A percentile compares a stretch with the other conserved stretches of the same genome.
phyloP scores from a whole-genome alignment of 257 asterid species.

The Petunia secreta region DNA sequence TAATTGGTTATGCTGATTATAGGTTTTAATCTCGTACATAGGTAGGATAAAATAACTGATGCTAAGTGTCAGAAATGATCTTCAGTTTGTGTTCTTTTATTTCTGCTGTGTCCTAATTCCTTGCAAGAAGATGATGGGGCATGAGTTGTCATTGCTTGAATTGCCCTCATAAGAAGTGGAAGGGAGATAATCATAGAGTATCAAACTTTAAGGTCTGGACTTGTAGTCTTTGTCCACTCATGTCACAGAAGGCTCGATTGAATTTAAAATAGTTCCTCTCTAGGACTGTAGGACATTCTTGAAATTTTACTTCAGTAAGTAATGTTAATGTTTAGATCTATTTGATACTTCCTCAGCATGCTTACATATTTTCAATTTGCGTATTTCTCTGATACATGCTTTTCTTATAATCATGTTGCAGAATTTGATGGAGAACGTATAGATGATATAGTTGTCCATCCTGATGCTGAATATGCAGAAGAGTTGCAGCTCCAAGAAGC shows the following conservation, averaged over 20 bases:
- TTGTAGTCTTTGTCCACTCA: not conserved
- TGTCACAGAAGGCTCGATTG: not conserved
- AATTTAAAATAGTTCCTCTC: not conserved
- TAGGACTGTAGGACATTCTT: not conserved
- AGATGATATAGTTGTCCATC: not conserved
- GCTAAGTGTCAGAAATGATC: not conserved
- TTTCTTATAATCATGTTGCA: constrained; percentile 19
- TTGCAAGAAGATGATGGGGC: not conserved
- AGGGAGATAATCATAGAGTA: not conserved
- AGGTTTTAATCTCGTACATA: not conserved
- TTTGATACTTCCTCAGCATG: not conserved
- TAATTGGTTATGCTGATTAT: not conserved
- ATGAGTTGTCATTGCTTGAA: not conserved
- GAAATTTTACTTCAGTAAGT: not conserved
- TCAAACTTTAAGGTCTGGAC: not conserved
- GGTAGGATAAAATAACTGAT: not conserved
- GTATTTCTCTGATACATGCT: constrained; percentile 10
- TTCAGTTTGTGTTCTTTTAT: not conserved
- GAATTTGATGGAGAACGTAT: not conserved
- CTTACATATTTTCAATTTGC: not conserved
- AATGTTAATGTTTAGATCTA: not conserved
- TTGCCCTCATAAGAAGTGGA: not conserved
- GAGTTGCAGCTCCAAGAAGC: constrained; percentile 54
- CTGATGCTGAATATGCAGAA: constrained; percentile 51
- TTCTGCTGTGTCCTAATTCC: not conserved